Conservation (phyloP, 257 asterid species). For the Asclepias syriaca region DNA sequence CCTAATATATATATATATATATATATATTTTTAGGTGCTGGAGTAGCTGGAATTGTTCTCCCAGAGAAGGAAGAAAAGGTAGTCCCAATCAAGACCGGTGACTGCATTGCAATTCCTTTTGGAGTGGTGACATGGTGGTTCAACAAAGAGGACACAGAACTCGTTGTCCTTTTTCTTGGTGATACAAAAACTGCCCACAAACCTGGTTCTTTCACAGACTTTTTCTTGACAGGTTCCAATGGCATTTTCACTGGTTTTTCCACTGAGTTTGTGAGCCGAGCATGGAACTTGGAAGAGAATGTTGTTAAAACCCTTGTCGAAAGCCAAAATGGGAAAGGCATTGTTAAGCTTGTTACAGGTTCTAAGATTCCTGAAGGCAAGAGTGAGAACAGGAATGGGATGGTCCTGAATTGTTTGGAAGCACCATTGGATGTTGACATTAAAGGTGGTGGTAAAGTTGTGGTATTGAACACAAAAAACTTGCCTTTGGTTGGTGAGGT, state of each 20-base stretch:
- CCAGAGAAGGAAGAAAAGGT: constrained; percentile 88
- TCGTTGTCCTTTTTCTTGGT: constrained; percentile 66
- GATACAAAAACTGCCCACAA: constrained; percentile 67
- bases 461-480: constrained; percentile 79
- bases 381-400: constrained; percentile 46
- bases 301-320: constrained; percentile 52
- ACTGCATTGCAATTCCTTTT: constrained; percentile 78
- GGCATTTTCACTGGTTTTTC: constrained; percentile 79
- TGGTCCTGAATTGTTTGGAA: constrained; percentile 60
- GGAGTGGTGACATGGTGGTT: constrained; percentile 88
- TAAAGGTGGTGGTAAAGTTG: constrained; percentile 64
- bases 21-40: constrained; percentile 38
- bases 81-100: constrained; percentile 77
- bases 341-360: constrained; percentile 45
- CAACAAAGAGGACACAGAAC: constrained; percentile 74
- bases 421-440: constrained; percentile 72
- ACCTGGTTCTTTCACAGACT: constrained; percentile 58
- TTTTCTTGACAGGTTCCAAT: constrained; percentile 57
- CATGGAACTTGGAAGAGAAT: constrained; percentile 59
- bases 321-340: constrained; percentile 41
- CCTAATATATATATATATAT: too few relatives aligned
- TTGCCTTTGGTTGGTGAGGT: constrained; percentile 80
- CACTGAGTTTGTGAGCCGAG: constrained; percentile 57
- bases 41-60: constrained; percentile 76
- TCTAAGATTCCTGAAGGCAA: constrained; percentile 60